Percentiles rank a stretch among this genome's conserved stretches.
Conservation (phyloP, 176 grass and related monocot species). For the Aegilops umbellulata region DNA sequence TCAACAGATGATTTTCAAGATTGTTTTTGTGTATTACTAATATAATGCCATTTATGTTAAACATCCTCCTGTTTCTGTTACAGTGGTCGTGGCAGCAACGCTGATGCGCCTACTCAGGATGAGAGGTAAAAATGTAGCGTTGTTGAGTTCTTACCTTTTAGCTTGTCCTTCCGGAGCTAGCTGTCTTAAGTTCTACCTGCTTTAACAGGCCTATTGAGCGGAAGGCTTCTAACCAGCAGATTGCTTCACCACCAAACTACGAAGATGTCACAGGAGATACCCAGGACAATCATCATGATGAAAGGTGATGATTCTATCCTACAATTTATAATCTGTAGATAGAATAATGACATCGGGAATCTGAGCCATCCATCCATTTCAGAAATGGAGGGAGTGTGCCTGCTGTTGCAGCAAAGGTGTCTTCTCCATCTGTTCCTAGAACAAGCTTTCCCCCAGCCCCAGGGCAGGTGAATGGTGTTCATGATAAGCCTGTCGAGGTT, state of each 20-base stretch:
- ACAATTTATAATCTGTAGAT: slow-evolving; percentile 14
- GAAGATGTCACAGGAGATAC: slow-evolving; percentile 65
- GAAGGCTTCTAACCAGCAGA: slow-evolving; percentile 72
- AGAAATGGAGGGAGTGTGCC: slow-evolving; percentile 67
- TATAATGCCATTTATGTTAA: background rate
- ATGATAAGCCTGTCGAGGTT: slow-evolving; percentile 30
- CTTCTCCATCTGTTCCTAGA: slow-evolving; percentile 37
- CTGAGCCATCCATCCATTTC: slow-evolving; percentile 29
- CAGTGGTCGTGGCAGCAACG: slow-evolving; percentile 65
- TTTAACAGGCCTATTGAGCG: slow-evolving; percentile 59
- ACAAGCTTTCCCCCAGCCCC: slow-evolving; percentile 5
- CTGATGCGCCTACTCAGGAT: slow-evolving; percentile 59
- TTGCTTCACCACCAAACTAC: slow-evolving; percentile 75
- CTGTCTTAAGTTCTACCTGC: slow-evolving; percentile 12
- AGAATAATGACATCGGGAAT: slow-evolving; percentile 8
- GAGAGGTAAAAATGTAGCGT: slow-evolving; percentile 55
- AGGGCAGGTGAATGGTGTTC: slow-evolving; percentile 33
- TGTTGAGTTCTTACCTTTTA: slow-evolving; percentile 12
- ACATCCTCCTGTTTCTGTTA: slow-evolving; percentile 20
- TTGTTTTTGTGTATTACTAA: slow-evolving; percentile 1
- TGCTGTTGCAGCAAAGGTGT: slow-evolving; percentile 31
- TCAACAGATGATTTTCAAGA: background rate
- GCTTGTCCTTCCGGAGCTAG: slow-evolving; percentile 2
- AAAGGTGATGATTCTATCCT: slow-evolving; percentile 43
- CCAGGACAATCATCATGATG: slow-evolving; percentile 47